Percentiles rank a stretch among this genome's conserved stretches.
Conservation (phyloP, 2,329 filamentous ascomycete genomes). For the Colletotrichum truncatum region DNA sequence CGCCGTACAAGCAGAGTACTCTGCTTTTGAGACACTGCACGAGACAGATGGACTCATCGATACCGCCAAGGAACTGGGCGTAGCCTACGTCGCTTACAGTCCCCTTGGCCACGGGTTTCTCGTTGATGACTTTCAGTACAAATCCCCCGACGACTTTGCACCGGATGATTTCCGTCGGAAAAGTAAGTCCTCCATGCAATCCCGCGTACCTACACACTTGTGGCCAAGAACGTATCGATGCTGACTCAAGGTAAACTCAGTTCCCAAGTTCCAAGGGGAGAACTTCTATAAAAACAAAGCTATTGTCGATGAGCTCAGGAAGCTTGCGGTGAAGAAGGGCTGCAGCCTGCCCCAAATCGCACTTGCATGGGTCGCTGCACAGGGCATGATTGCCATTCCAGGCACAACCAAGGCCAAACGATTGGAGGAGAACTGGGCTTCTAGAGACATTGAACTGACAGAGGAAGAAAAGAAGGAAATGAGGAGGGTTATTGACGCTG, state of each 20-base stretch:
- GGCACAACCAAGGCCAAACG: constrained; percentile 52
- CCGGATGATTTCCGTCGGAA: constrained; percentile 49
- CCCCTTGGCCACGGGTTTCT: constrained; percentile 58
- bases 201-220: background rate
- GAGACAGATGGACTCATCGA: constrained; percentile 46
- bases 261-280: constrained; percentile 49
- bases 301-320: constrained; percentile 52
- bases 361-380: constrained; percentile 49
- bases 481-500: constrained; percentile 45
- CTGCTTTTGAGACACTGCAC: constrained; percentile 35
- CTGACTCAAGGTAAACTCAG: constrained; percentile 35
- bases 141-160: constrained; percentile 55
- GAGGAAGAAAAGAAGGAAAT: constrained; percentile 49
- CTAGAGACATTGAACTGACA: constrained; percentile 44
- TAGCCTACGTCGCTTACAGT: constrained; percentile 56
- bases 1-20: constrained; percentile 56
- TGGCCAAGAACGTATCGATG: no score
- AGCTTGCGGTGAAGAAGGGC: constrained; percentile 44
- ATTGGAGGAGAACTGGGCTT: constrained; percentile 50
- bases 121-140: constrained; percentile 51
- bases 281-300: constrained; percentile 54
- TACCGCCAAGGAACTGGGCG: constrained; percentile 47
- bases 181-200: no score
- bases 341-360: constrained; percentile 46
- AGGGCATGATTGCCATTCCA: constrained; percentile 54